These are phyloP conservation scores for Tephrocybe rancida DNA, from an alignment of 768 basidiomycete genomes.

Conservation along the genomic window DNA sequence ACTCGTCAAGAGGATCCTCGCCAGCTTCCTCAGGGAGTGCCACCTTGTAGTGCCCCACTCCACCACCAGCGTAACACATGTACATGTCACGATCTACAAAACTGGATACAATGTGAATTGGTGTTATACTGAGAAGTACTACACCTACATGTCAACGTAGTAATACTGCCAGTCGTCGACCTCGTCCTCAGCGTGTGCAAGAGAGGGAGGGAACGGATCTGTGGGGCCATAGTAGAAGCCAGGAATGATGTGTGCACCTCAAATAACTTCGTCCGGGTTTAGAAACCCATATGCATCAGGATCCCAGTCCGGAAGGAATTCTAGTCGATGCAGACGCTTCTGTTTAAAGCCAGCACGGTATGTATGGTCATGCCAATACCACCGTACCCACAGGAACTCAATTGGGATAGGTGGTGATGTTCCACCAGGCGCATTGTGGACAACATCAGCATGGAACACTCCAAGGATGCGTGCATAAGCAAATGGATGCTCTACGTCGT, in stretches of 20 bases:
- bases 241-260: conserved; percentile 12
- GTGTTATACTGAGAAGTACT: no score
- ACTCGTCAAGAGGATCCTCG: no score
- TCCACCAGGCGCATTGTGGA: background rate
- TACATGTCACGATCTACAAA: conserved; percentile 29
- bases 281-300: conserved; percentile 14
- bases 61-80: conserved; percentile 25
- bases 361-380: conserved; percentile 21
- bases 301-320: conserved; percentile 23
- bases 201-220: background rate
- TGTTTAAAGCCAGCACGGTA: conserved; percentile 19
- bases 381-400: conserved; percentile 13
- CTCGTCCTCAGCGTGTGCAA: conserved; percentile 1
- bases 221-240: conserved; percentile 6
- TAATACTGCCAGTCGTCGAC: conserved; percentile 9
- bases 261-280: conserved; percentile 14
- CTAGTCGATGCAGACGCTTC: conserved; percentile 25
- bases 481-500: background rate
- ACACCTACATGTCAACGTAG: conserved; percentile 12
- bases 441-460: background rate
- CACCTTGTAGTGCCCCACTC: conserved; percentile 25
- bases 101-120: conserved; percentile 5
- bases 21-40: no score
- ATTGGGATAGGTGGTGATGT: background rate
- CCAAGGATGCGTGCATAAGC: background rate